A percentile compares a stretch with the other conserved stretches of the same genome.
phyloP scores from a whole-genome alignment of 768 basidiomycete species.

The Amanita rimosa region DNA sequence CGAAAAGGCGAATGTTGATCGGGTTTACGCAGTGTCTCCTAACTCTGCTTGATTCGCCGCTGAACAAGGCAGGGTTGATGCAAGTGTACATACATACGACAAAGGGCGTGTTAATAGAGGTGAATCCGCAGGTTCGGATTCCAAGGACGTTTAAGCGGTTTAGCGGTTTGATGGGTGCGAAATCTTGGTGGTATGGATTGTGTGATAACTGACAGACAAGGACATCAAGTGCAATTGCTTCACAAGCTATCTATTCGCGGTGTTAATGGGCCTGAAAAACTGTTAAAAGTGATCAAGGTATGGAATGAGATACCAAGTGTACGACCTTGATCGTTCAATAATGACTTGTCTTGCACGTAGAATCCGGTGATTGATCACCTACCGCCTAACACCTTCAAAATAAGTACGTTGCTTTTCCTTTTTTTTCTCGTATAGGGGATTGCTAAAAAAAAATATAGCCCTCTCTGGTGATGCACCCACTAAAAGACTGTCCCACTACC shows the following conservation, averaged over 20 bases:
- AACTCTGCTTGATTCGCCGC: conserved; percentile 91
- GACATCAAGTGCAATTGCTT: conserved; percentile 75
- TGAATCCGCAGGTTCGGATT: conserved; percentile 95
- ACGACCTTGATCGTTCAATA: not conserved
- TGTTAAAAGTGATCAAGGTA: conserved; percentile 95
- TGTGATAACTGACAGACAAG: not conserved
- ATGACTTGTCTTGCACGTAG: conserved; percentile 23
- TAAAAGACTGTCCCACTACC: conserved; percentile 69
- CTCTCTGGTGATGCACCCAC: conserved; percentile 87
- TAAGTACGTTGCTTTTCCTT: conserved; percentile 45
- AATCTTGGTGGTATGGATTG: not conserved
- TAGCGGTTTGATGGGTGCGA: conserved; percentile 91
- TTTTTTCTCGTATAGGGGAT: conserved; percentile 1
- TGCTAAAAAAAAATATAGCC: conserved; percentile 30
- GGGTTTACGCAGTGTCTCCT: conserved; percentile 63
- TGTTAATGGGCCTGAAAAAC: conserved; percentile 93
- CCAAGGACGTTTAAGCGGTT: conserved; percentile 98
- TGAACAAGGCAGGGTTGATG: conserved; percentile 93
- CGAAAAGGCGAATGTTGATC: not conserved
- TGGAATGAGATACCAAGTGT: conserved; percentile 7
- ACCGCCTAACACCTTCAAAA: conserved; percentile 89
- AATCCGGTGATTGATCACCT: conserved; percentile 94
- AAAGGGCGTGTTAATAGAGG: conserved; percentile 92
- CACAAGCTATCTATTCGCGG: conserved; percentile 94
- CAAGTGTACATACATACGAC: conserved; percentile 99